These are phyloP conservation scores for Ustilago lituana DNA, from an alignment of 1,284 basidiomycete genomes.

Conservation along the genomic window DNA sequence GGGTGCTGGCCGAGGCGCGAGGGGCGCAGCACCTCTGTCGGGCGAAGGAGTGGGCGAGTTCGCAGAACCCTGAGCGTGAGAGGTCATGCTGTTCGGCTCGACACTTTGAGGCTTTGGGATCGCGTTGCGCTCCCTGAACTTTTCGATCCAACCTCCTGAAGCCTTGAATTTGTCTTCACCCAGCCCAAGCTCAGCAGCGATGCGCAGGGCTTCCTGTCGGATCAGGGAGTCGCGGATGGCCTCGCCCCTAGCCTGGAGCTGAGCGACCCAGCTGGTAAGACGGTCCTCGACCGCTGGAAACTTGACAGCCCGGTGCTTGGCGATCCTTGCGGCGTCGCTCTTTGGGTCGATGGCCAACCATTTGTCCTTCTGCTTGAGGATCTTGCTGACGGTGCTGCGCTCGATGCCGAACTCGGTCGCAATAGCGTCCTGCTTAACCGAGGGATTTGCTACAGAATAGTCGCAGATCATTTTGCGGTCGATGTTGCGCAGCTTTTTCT, in stretches of 20 bases:
- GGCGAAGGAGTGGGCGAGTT: constrained; percentile 2
- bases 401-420: constrained; percentile 77
- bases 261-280: constrained; percentile 74
- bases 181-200: constrained; percentile 74
- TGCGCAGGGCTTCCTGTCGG: constrained; percentile 76
- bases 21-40: neutral
- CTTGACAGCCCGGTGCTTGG: constrained; percentile 60
- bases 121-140: constrained; percentile 83
- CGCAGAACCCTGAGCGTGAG: neutral
- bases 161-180: constrained; percentile 83
- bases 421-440: constrained; percentile 45
- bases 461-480: constrained; percentile 52
- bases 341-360: constrained; percentile 75
- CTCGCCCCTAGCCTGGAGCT: constrained; percentile 71
- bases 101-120: constrained; percentile 71
- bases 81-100: neutral
- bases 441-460: constrained; percentile 29
- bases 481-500: constrained; percentile 49
- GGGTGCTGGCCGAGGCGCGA: constrained; percentile 4
- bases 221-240: constrained; percentile 78
- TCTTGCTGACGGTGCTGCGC: constrained; percentile 91
- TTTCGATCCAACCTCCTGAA: constrained; percentile 87
- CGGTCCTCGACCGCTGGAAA: constrained; percentile 80
- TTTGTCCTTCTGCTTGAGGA: constrained; percentile 81
- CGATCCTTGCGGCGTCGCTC: constrained; percentile 42